Conservation (phyloP, 2,329 filamentous ascomycete genomes). For the Nannizziopsis arthrosporioides region DNA sequence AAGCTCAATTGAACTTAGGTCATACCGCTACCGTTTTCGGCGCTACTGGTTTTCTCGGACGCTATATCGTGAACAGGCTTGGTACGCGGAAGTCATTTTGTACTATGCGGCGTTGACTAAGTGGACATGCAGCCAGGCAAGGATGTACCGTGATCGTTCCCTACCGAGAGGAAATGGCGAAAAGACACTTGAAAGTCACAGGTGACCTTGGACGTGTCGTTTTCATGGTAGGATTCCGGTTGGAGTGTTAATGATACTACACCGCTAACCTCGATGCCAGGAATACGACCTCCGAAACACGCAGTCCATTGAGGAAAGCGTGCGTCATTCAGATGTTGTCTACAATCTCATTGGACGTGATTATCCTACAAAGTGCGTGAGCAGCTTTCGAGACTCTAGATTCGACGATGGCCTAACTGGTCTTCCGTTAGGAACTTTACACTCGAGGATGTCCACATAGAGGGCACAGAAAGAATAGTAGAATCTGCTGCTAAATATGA, state of each 20-base stretch:
- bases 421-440: constrained; percentile 63
- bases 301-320: constrained; percentile 87
- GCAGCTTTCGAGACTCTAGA: background rate
- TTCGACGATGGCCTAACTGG: background rate
- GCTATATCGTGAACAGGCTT: constrained; percentile 94
- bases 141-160: constrained; percentile 92
- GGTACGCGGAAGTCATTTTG: constrained; percentile 41
- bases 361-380: constrained; percentile 80
- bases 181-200: constrained; percentile 91
- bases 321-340: constrained; percentile 92
- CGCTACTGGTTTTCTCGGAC: constrained; percentile 86
- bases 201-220: constrained; percentile 83
- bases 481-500: constrained; percentile 97
- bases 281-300: constrained; percentile 95
- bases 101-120: constrained; percentile 20
- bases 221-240: constrained; percentile 55
- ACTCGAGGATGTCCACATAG: constrained; percentile 82
- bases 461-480: constrained; percentile 81
- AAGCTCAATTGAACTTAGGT: constrained; percentile 43
- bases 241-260: background rate
- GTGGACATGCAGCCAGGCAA: constrained; percentile 55
- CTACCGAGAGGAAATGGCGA: constrained; percentile 93
- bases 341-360: constrained; percentile 92
- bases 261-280: constrained; percentile 32
- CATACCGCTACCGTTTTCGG: constrained; percentile 97